Percentiles rank a stretch among this genome's conserved stretches.
phyloP scores from a whole-genome alignment of 73 alveolate genomes.

The Symbiodinium natans region DNA sequence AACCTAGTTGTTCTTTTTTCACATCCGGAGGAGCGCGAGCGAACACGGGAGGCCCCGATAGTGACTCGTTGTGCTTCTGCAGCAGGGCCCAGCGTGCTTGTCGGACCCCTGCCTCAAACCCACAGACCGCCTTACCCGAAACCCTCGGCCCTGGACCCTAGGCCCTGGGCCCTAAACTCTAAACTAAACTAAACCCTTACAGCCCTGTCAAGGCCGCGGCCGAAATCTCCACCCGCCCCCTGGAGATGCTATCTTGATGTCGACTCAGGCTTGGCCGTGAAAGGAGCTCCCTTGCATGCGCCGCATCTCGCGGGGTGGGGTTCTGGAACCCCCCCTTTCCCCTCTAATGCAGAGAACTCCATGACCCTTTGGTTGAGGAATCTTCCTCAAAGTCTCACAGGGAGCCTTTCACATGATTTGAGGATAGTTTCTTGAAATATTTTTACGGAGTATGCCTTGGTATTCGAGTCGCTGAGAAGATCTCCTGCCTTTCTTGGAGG shows the following conservation, averaged over 20 bases:
- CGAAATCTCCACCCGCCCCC: constrained; percentile 58
- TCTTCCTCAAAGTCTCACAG: too few species aligned
- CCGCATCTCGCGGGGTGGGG: too few species aligned
- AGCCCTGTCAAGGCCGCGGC: too few species aligned
- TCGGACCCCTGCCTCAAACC: background rate
- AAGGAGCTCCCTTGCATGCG: too few species aligned
- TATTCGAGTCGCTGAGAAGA: too few species aligned
- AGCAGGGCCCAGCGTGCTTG: background rate
- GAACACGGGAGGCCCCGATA: background rate
- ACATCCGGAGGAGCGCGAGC: background rate
- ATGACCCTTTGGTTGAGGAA: too few species aligned
- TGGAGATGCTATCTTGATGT: constrained; percentile 68
- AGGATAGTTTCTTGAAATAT: too few species aligned
- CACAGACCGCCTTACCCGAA: background rate
- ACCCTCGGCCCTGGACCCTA: background rate
- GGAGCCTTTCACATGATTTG: too few species aligned
- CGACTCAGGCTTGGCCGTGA: constrained; percentile 72
- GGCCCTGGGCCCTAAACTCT: background rate
- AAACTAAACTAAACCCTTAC: background rate
- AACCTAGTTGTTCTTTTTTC: background rate
- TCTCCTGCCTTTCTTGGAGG: background rate
- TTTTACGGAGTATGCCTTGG: too few species aligned
- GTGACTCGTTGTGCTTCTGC: background rate
- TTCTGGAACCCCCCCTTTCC: too few species aligned
- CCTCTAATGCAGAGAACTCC: too few species aligned